Base-by-base conservation (phyloP, 805 yeast species). In the Geotrichum ghanense region DNA sequence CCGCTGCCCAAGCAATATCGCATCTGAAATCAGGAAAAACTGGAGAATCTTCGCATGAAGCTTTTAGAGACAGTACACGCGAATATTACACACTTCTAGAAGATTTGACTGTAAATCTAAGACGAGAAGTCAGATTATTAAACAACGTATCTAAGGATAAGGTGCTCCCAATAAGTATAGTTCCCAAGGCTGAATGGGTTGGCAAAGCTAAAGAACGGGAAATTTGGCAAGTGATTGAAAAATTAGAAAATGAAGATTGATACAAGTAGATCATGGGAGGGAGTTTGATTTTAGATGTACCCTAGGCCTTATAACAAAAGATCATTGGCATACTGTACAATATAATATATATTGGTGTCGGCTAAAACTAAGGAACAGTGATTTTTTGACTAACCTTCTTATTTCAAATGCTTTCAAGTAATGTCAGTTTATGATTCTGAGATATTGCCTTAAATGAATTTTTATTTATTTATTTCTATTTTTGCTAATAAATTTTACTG, bases 171-270 rank as follows among this genome's bases (percentile, higher is more conserved):
- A 72, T 83, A 2, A 71, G 73, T 39, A 75, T 83, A 21, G 82
- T 80, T 45, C 79, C 79, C 52, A 81, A 81, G 64, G 85, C 87
- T 27, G 76, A 84, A 3, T 72, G 75, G 65, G 72, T 81, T 23
- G 87, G 88, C 2, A 66, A 67, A 35, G 72, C 67, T 51, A 81
- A 82, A 58, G 65, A 82, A 44, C 63, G 67, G 7, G 71, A 70
- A 45, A 44, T 63, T 3, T 57, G 59, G 55, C 54, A 55, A 14
- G 57, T 56, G 3, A 46, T 71, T 44, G 64, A 65, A 31, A 41
- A 51, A n/a, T 50, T 67, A 10, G 44, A 65, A 17, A 49, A 48
- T 9, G 23, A 20, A 39, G 25, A 19, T 35, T 10, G 40, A n/a
- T n/a, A n/a, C n/a, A n/a, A n/a, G n/a, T n/a, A n/a, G n/a, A n/a